Evolutionary conservation across 2,329 filamentous ascomycete species (phyloP).

Genomic region (Xylaria sp.): DNA sequence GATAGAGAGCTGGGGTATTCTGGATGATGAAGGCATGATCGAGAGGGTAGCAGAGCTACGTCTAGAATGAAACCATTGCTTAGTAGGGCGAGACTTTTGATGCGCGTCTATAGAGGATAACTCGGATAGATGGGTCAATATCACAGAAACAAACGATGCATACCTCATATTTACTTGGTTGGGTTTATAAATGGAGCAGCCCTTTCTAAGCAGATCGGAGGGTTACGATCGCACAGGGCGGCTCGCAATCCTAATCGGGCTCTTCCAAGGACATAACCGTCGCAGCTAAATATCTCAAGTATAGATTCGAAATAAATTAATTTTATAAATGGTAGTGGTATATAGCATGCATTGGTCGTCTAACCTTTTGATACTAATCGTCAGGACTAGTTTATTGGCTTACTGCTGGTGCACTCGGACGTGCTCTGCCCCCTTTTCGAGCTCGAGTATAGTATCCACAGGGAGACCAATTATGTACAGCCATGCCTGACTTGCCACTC

Average conservation of each 20-base stretch:
- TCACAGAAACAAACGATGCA: neutral
- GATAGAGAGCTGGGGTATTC: slow-evolving; percentile 11
- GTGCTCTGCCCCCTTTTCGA: too few relatives aligned
- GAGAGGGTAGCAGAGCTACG: slow-evolving; percentile 25
- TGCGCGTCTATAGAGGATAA: neutral
- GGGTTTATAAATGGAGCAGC: neutral
- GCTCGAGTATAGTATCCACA: too few relatives aligned
- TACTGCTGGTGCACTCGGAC: too few relatives aligned
- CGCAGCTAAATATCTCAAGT: neutral
- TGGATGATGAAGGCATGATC: slow-evolving; percentile 27
- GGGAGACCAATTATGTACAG: too few relatives aligned
- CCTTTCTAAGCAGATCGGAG: neutral
- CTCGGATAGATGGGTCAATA: too few relatives aligned
- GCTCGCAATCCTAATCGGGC: neutral
- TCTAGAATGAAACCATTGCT: slow-evolving; percentile 21
- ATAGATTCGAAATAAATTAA: neutral
- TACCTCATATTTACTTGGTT: neutral
- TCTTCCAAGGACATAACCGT: neutral
- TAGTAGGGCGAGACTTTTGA: neutral
- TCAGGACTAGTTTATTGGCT: too few relatives aligned
- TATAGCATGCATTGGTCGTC: neutral
- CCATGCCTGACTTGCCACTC: too few relatives aligned
- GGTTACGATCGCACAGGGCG: neutral
- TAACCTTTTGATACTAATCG: neutral
- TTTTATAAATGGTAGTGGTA: neutral